Evolutionary conservation across 2,329 filamentous ascomycete species (phyloP), one percentile per base, ranked within the genome.

Genomic region (Helminthosporium solani): DNA sequence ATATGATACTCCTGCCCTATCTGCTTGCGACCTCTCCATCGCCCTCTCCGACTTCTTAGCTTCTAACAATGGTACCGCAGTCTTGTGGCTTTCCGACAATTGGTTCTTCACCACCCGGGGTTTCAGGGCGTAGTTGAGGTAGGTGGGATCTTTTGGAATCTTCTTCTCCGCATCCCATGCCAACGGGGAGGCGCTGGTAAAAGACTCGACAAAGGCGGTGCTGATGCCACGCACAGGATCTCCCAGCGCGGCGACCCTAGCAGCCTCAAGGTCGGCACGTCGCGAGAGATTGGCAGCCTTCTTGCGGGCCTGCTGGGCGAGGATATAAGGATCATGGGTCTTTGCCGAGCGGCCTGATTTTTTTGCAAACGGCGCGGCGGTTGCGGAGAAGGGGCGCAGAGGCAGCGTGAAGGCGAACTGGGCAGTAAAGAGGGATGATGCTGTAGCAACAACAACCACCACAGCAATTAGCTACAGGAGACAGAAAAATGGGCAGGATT

Each of bases 141-240:
- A 71, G 8, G 50, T 46, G 31, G 67, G 58, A 16, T 63, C 59
- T 27, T 67, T 57, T 1, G 66, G 54, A 12, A 55, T 47, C 41
- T 56, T 60, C 15, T 52, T 40, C 47, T 55, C 44, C 36, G 60
- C 35, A 33, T 55, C 40, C 52, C 54, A 21, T 43, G 55, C 23
- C 40, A 61, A 36, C 1, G 74, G 70, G 4, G 70, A 55, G 18
- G 79, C 84, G 8, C 79, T 81, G 64, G 89, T 86, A 59, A 96
- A 84, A 2, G 89, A 91, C 72, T 89, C 80, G 60, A 96, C 75
- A 65, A 96, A 96, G 23, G 90, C 82, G 14, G 94, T 96, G 30
- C 80, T 72, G 49, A 85, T 78, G 64, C 92, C 94, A 59, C 85
- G 81, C 53, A 99, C 77, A 1, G 90, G 88, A 69, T 95, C 82